phyloP scores from a whole-genome alignment of 306 rosid genomes.

The Fragaria nilgerrensis region DNA sequence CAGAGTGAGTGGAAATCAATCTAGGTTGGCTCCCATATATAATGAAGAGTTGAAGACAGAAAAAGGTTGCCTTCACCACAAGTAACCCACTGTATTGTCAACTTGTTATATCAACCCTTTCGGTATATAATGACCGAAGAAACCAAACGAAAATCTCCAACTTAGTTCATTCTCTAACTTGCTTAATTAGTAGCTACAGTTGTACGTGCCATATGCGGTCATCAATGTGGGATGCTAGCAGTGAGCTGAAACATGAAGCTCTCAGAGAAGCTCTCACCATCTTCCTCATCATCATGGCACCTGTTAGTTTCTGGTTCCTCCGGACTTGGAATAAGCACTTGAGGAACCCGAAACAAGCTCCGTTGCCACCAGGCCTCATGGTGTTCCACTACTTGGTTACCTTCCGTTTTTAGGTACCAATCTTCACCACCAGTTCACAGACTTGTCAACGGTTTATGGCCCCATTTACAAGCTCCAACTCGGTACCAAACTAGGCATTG shows the following conservation, averaged over 20 bases:
- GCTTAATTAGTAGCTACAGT: background rate
- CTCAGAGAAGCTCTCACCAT: too few species aligned
- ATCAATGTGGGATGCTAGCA: background rate
- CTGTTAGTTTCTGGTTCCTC: background rate
- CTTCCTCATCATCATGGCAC: background rate
- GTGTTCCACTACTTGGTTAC: slow-evolving; percentile 36
- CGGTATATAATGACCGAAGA: background rate
- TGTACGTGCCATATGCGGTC: background rate
- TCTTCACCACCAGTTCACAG: slow-evolving; percentile 26
- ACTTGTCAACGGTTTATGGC: slow-evolving; percentile 19
- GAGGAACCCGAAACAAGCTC: background rate
- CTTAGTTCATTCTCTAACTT: background rate
- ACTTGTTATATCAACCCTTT: too few species aligned
- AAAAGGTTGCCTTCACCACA: too few species aligned
- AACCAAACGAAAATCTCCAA: background rate
- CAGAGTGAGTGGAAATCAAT: too few species aligned
- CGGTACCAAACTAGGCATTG: slow-evolving; percentile 24
- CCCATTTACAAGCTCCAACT: slow-evolving; percentile 34
- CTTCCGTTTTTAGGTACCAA: slow-evolving; percentile 30
- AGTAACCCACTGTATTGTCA: too few species aligned
- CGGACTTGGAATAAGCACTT: background rate
- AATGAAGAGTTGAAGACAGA: too few species aligned
- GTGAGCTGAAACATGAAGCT: background rate
- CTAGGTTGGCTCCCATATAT: too few species aligned
- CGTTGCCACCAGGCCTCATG: slow-evolving; percentile 31